A percentile compares a stretch with the other conserved stretches of the same genome.
Conservation (phyloP, 2,329 filamentous ascomycete genomes). For the Paradendryphiella salina region DNA sequence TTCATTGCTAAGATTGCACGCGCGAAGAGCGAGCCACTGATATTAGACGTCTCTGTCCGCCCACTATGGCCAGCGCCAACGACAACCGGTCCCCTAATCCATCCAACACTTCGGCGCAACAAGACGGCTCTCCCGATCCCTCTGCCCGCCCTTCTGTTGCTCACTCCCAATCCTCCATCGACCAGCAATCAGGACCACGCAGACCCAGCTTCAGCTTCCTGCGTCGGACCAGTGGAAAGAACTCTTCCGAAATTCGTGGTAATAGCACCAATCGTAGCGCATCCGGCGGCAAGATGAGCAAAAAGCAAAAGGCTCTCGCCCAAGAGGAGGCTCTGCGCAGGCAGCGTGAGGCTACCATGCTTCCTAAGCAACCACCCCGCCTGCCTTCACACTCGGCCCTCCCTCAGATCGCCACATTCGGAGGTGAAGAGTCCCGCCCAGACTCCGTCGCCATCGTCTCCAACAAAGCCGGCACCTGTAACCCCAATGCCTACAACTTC, state of each 20-base stretch:
- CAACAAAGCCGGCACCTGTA: conserved; percentile 55
- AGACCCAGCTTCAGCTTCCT: conserved; percentile 46
- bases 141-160: conserved; percentile 22
- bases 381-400: conserved; percentile 55
- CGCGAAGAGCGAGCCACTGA: conserved; percentile 20
- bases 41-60: conserved; percentile 31
- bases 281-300: conserved; percentile 54
- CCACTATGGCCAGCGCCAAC: conserved; percentile 34
- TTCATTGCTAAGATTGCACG: conserved; percentile 33
- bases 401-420: conserved; percentile 60
- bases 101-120: conserved; percentile 14
- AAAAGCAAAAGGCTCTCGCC: conserved; percentile 58
- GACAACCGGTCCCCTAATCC: conserved; percentile 22
- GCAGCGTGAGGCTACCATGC: conserved; percentile 59
- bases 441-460: conserved; percentile 65
- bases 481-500: conserved; percentile 39
- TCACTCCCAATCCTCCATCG: conserved; percentile 23
- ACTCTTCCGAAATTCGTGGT: conserved; percentile 27
- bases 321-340: conserved; percentile 59
- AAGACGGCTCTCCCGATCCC: conserved; percentile 37
- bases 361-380: conserved; percentile 64
- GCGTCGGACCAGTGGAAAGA: conserved; percentile 38
- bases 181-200: conserved; percentile 23
- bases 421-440: conserved; percentile 64
- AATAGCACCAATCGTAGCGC: conserved; percentile 30